Evolutionary conservation across 2,329 filamentous ascomycete species (phyloP).

Genomic region (Aspergillus persii): DNA sequence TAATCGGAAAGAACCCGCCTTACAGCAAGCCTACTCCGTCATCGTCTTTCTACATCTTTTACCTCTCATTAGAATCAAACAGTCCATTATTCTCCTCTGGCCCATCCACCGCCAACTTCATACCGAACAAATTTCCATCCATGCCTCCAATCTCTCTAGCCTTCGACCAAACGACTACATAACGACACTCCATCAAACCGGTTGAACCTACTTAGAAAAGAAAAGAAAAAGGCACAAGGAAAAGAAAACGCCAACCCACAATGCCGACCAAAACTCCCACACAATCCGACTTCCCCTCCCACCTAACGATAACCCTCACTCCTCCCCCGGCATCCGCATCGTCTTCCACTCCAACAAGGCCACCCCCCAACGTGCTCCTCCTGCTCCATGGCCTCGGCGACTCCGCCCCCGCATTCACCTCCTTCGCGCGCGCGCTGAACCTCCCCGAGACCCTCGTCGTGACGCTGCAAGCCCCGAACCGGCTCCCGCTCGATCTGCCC

Average conservation of each 20-base stretch:
- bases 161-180: too few species aligned
- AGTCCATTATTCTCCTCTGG: too few species aligned
- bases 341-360: conserved; percentile 46
- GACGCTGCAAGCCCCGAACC: conserved; percentile 67
- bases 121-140: too few species aligned
- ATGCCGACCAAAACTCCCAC: conserved; percentile 40
- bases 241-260: background rate
- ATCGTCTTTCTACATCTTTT: too few species aligned
- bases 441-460: conserved; percentile 77
- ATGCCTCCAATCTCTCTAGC: too few species aligned
- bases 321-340: conserved; percentile 39
- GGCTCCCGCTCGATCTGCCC: conserved; percentile 66
- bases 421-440: conserved; percentile 65
- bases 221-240: too few species aligned
- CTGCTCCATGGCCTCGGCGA: conserved; percentile 85
- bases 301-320: conserved; percentile 41
- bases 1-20: too few species aligned
- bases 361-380: conserved; percentile 71
- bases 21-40: too few species aligned
- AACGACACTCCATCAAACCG: too few species aligned
- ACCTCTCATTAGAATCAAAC: too few species aligned
- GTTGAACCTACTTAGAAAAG: background rate
- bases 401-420: conserved; percentile 64
- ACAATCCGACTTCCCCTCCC: conserved; percentile 47
- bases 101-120: too few species aligned